A percentile compares a stretch with the other conserved stretches of the same genome.
Evolutionary conservation across 768 basidiomycete genomes (phyloP).

Genomic region (Russula virescens): DNA sequence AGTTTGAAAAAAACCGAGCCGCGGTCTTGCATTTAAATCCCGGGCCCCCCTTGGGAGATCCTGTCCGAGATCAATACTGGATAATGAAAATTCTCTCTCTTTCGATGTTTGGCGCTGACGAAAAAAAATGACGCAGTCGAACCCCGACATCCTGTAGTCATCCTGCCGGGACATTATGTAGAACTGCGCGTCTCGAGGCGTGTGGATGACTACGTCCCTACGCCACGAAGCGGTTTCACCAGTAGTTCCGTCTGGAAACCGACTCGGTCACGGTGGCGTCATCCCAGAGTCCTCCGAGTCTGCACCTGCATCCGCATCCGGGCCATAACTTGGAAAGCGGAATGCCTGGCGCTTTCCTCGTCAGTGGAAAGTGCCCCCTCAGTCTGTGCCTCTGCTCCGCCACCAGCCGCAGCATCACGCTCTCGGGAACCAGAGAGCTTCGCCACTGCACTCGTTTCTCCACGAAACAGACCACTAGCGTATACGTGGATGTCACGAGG

Average conservation of each 20-base stretch:
- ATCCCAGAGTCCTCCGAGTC: slow-evolving; percentile 45
- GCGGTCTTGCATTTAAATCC: too few relatives aligned
- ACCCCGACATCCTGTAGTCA: slow-evolving; percentile 82
- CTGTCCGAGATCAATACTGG: slow-evolving; percentile 76
- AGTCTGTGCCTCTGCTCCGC: slow-evolving; percentile 17
- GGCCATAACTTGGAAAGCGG: slow-evolving; percentile 19
- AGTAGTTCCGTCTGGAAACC: slow-evolving; percentile 75
- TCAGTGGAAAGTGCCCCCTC: neutral
- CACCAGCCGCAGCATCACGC: neutral
- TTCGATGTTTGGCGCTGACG: too few relatives aligned
- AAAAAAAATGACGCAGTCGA: slow-evolving; percentile 40
- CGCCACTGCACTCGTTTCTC: slow-evolving; percentile 60
- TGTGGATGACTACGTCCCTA: slow-evolving; percentile 56
- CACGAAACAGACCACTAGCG: slow-evolving; percentile 73
- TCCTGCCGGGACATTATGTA: slow-evolving; percentile 71
- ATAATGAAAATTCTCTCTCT: slow-evolving; percentile 32
- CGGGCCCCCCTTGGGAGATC: too few relatives aligned
- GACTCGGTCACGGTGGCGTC: slow-evolving; percentile 80
- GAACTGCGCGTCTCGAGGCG: slow-evolving; percentile 75
- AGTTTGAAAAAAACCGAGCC: too few relatives aligned
- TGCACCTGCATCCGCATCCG: slow-evolving; percentile 18
- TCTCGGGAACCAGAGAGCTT: slow-evolving; percentile 35
- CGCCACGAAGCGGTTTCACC: slow-evolving; percentile 48
- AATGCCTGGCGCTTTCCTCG: slow-evolving; percentile 63
- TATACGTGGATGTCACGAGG: slow-evolving; percentile 93